Evolutionary conservation across 345 rosid genomes (phyloP), one percentile per base, ranked within the genome.

Genomic region (Hypericum androsaemum): DNA sequence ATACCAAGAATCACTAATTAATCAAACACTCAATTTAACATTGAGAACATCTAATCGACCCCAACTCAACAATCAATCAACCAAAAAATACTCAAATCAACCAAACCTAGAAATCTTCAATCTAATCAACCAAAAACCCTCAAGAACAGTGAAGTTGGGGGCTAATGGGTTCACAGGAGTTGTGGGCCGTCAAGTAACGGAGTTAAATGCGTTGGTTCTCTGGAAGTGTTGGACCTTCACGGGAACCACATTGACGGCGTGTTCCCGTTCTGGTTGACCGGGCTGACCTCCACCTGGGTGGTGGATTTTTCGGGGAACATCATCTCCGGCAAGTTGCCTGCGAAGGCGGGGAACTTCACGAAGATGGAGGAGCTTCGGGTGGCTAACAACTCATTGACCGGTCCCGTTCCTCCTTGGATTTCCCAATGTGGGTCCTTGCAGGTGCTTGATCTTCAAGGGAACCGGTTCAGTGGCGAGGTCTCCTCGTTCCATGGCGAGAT

Each of bases 291-390:
- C 0, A 43, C 84, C 51, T 72, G 63, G 10, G 53, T 53, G 56
- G 66, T 92, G 50, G 95, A 87, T 68, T 53, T 87, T 61, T 92
- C 98, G 0, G 68, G 80, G 37, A 92, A 88, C 59, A 60, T 62
- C 12, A 73, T 90, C 54, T 73, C 92, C 36, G 95, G 96, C 17
- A 57, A 60, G 46, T 64, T 84, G 64, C 95, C 94, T 2, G 50
- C 53, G 17, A 81, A 73, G 60, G 59, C 87, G 41, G 95, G 95
- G 49, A 65, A 62, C 39, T 53, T 92, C 52, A 52, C 43, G 65
- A 69, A 71, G 43, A 58, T 92, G 62, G 68, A 71, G 62, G 95
- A 79, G 59, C 55, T 92, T 35, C 78, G 68, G 39, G 22, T 87
- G 57, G 92, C 88, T 43, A 79, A 78, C 52, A 92, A 92, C 72